These are phyloP conservation scores for Endocalyx cinctus DNA, from an alignment of 2,329 filamentous ascomycete species.

Conservation along the genomic window DNA sequence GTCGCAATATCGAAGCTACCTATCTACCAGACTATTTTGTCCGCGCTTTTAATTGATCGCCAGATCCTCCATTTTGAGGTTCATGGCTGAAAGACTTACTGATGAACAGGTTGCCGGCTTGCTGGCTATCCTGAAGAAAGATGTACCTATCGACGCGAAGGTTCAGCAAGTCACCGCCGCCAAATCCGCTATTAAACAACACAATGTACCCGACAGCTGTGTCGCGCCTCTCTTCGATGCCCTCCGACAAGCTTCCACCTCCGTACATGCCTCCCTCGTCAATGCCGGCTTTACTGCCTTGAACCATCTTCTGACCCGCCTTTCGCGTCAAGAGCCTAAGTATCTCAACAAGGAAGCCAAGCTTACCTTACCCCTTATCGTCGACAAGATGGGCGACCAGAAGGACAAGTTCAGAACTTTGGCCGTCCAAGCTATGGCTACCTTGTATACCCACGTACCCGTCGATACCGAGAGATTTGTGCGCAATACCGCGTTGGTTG, in stretches of 20 bases:
- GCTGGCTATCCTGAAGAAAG: conserved; percentile 50
- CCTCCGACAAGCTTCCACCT: conserved; percentile 67
- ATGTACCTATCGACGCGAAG: conserved; percentile 65
- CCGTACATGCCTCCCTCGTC: conserved; percentile 72
- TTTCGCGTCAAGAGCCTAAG: conserved; percentile 79
- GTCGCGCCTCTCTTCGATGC: conserved; percentile 77
- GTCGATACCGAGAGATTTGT: conserved; percentile 76
- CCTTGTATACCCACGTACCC: conserved; percentile 67
- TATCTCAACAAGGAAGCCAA: conserved; percentile 65
- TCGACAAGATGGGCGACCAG: conserved; percentile 82
- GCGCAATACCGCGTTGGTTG: conserved; percentile 70
- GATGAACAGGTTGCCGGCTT: conserved; percentile 56
- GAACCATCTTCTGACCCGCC: conserved; percentile 79
- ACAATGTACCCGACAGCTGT: conserved; percentile 73
- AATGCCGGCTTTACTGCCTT: conserved; percentile 84
- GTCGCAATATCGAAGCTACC: no score
- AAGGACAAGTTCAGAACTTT: conserved; percentile 79
- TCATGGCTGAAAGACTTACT: conserved; percentile 54
- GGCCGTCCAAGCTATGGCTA: conserved; percentile 70
- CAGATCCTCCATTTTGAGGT: conserved; percentile 21
- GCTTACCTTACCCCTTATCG: conserved; percentile 67
- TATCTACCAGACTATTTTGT: conserved; percentile 11
- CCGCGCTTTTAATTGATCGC: conserved; percentile 7
- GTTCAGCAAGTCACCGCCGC: conserved; percentile 66
- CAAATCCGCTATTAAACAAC: conserved; percentile 89